phyloP scores from a whole-genome alignment of 139 green algal species.

The Haematococcus sp. region DNA sequence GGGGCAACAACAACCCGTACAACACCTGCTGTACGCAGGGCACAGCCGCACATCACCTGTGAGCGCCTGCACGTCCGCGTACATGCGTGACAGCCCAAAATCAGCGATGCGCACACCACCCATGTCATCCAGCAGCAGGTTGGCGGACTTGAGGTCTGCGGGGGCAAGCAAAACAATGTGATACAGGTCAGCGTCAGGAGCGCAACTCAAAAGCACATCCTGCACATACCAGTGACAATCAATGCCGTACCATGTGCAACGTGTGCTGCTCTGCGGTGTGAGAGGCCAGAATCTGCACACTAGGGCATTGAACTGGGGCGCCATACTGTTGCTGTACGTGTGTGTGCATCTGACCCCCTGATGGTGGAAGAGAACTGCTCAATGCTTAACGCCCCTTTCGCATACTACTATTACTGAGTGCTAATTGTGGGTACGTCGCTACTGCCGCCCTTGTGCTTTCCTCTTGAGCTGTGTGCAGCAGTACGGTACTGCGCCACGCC shows the following conservation, averaged over 20 bases:
- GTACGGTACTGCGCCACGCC: no score
- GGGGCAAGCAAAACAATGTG: neutral
- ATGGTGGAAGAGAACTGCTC: no score
- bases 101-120: slow-evolving; percentile 30
- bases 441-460: no score
- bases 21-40: neutral
- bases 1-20: no score
- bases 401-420: no score
- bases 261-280: neutral
- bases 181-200: neutral
- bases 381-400: no score
- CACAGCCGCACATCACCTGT: slow-evolving; percentile 22
- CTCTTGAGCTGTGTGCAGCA: no score
- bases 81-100: slow-evolving; percentile 42
- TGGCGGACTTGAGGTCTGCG: slow-evolving; percentile 55
- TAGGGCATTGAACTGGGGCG: neutral
- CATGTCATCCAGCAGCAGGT: slow-evolving; percentile 61
- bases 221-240: neutral
- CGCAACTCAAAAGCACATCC: neutral
- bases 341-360: no score
- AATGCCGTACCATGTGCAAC: neutral
- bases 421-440: no score
- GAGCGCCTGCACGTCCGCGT: no score
- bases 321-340: no score
- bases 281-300: neutral